Base-by-base conservation (phyloP, 2,329 filamentous ascomycete genomes). In the Cladosporium sp. region DNA sequence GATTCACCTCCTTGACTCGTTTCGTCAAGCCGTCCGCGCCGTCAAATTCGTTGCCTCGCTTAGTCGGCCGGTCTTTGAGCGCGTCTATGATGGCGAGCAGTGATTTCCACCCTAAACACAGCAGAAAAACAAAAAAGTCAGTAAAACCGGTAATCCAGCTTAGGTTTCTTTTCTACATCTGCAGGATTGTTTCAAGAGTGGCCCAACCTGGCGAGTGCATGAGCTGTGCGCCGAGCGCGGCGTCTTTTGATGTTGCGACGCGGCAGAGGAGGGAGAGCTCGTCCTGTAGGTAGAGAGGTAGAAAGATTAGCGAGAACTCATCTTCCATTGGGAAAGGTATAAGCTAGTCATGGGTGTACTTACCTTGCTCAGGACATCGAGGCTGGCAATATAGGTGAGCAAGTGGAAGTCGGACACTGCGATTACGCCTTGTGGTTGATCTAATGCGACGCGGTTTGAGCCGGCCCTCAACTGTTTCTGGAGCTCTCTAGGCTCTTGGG, bases 401-500 rank as follows among this genome's bases (percentile, higher is more conserved):
- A 97, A 81, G 72, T 99, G 94, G 74, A 99, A 99, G 75, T 97
- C 92, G 6, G 92, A 96, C 12, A 96, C 81, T 22, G 86, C 84
- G 38, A 85, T 79, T 30, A 88, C 83, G 14, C 84, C 84, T 62
- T 84, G 82, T 15, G 84, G 77, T 59, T 87, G 84, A 61, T 85
- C 85, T 40, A 84, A 78, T 22, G 69, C 65, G 22, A 76, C 73
- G 37, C 75, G 63, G 30, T 75, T 75, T 19, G 81, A 82, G 17
- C 80, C 77, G 49, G 85, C 80, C 61, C 88, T 85, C 54, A 97
- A 81, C 59, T 88, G 83, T 69, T 75, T 89, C 83, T 65, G 87
- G 80, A 67, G 89, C 80, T 62, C 80, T 49, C 84, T 82, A 52
- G 88, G 81, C 67, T 97, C 91, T 74, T 97, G 93, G 60, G 85